phyloP scores from a whole-genome alignment of 257 asterid species.

The Nicotiana sylvestris region DNA sequence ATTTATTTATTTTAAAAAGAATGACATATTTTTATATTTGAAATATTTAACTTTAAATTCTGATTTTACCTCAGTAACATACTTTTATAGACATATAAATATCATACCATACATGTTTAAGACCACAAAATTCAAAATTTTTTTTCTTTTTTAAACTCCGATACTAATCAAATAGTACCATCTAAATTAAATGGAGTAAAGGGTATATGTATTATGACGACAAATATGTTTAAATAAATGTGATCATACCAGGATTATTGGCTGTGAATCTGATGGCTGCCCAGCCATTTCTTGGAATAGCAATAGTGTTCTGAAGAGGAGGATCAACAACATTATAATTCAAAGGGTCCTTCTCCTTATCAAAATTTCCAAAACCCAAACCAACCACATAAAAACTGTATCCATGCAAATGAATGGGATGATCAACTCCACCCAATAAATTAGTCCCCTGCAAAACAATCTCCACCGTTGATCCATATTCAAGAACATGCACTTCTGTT shows the following conservation, averaged over 20 bases:
- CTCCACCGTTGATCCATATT: slow-evolving; percentile 49
- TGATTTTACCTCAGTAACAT: too few species aligned
- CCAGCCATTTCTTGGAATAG: slow-evolving; percentile 59
- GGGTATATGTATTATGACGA: background rate
- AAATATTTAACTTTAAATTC: too few species aligned
- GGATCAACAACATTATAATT: slow-evolving; percentile 66
- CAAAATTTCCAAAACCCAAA: slow-evolving; percentile 49
- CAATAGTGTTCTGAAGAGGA: slow-evolving; percentile 46
- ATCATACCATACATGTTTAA: too few species aligned
- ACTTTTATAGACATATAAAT: too few species aligned
- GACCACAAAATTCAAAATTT: too few species aligned
- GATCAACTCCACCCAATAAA: slow-evolving; percentile 46
- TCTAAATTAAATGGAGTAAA: background rate
- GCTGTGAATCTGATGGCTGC: slow-evolving; percentile 61
- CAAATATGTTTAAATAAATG: background rate
- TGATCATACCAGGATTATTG: slow-evolving; percentile 52
- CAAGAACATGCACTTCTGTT: slow-evolving; percentile 36
- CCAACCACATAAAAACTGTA: slow-evolving; percentile 66
- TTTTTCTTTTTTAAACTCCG: too few species aligned
- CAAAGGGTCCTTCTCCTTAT: slow-evolving; percentile 34
- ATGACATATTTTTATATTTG: too few species aligned
- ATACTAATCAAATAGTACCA: too few species aligned
- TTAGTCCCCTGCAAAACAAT: slow-evolving; percentile 56
- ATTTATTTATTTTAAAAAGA: too few species aligned
- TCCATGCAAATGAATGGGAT: slow-evolving; percentile 82